phyloP scores from a whole-genome alignment of 2,329 filamentous ascomycete species.

The Neonectria coccinea region DNA sequence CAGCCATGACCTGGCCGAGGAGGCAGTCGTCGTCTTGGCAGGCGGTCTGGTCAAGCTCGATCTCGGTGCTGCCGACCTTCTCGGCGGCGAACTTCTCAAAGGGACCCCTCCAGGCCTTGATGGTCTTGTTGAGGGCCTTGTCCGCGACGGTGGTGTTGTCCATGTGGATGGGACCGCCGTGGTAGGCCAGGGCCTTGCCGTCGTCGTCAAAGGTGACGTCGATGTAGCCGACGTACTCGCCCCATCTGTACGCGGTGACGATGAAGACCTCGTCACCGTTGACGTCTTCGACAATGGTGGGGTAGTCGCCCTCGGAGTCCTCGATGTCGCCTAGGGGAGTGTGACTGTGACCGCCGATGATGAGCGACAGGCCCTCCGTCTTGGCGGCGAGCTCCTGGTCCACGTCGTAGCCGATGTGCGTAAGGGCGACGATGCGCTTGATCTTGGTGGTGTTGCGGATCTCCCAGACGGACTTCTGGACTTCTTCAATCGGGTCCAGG shows the following conservation, averaged over 20 bases:
- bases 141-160: conserved; percentile 72
- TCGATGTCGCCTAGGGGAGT: conserved; percentile 70
- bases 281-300: conserved; percentile 70
- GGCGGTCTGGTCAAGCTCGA: conserved; percentile 68
- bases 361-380: conserved; percentile 73
- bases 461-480: conserved; percentile 71
- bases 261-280: conserved; percentile 76
- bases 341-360: conserved; percentile 73
- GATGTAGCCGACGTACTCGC: conserved; percentile 76
- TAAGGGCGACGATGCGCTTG: conserved; percentile 73
- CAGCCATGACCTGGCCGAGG: conserved; percentile 66
- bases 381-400: conserved; percentile 70
- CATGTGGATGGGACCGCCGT: conserved; percentile 72
- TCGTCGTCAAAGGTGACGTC: conserved; percentile 71
- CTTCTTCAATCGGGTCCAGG: conserved; percentile 66
- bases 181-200: conserved; percentile 72
- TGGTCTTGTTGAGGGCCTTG: conserved; percentile 65
- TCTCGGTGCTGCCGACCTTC: conserved; percentile 65
- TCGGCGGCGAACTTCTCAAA: conserved; percentile 71
- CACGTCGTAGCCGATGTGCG: conserved; percentile 74
- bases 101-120: conserved; percentile 68
- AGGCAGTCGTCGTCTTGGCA: conserved; percentile 71
- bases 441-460: conserved; percentile 72
- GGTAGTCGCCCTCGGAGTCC: conserved; percentile 70
- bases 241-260: conserved; percentile 76